Base-by-base conservation (phyloP, 2,329 filamentous ascomycete genomes). In the Fusarium albidum region DNA sequence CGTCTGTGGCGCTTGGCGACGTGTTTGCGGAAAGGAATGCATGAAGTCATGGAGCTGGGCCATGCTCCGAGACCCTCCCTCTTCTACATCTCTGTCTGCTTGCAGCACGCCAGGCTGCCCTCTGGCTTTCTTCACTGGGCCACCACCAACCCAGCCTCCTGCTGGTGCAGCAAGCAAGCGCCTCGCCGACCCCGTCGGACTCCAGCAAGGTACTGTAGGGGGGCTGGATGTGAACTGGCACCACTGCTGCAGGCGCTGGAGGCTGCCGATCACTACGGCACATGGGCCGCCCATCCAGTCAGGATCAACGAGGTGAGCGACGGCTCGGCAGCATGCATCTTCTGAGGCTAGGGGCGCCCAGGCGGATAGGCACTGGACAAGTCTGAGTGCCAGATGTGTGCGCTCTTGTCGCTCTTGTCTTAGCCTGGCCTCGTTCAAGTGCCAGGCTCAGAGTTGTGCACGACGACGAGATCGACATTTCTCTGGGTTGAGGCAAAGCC, bases 31-130 rank as follows among this genome's bases (percentile, higher is more conserved):
- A 62, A 60, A 59, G 67, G 67, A 70, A 70, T 72, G 71, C 68
- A 73, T 71, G 58, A 73, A 70, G 68, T 70, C 68, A 69, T 69
- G 57, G 57, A 68, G 60, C 59, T 59, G 54, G 56, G 47, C 45
- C 60, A 52, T 57, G 59, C 33, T 32, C 40, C 35, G 49, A 46
- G 49, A 55, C 49, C 57, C 52, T 52, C 49, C 57, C 52, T 52
- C 55, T 52, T 44, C 54, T n/a, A 51, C 48, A 42, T 59, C 35
- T 49, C 41, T 39, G 38, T 32, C 41, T 39, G 38, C 39, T 18
- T 46, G 52, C 49, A 26, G 46, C 47, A 52, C 50, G 43, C 21
- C 21, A 21, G 14, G 42, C 43, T 41, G 33, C 51, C n/a, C n/a
- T 51, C 37, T 40, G 32, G 43, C 27, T 45, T 12, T 50, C 48